Percentiles rank a stretch among this genome's conserved stretches.
These are phyloP conservation scores for Glycyrrhiza uralensis DNA, from an alignment of 306 rosid species.

Conservation along the genomic window DNA sequence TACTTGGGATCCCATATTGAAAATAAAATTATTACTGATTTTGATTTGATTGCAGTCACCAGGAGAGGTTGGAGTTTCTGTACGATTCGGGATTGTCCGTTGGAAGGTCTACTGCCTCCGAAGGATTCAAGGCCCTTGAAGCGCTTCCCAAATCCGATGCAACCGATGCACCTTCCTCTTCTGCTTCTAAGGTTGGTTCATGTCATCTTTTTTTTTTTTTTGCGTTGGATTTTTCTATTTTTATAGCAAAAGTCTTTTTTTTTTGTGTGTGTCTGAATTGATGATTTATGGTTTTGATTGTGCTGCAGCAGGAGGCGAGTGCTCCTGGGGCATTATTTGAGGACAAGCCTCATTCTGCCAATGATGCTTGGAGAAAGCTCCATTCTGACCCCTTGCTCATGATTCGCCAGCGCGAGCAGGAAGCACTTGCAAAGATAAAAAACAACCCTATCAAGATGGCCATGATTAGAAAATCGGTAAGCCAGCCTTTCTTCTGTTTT, in stretches of 20 bases:
- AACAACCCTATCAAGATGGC: conserved; percentile 97
- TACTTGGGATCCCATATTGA: background rate
- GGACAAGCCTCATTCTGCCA: conserved; percentile 90
- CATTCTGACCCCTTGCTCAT: conserved; percentile 94
- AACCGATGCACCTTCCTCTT: conserved; percentile 43
- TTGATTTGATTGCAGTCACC: conserved; percentile 47
- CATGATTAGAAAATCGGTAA: conserved; percentile 74
- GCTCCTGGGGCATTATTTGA: conserved; percentile 86
- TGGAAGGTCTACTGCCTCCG: conserved; percentile 58
- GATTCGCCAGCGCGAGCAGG: conserved; percentile 94
- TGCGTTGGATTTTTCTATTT: background rate
- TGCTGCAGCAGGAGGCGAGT: conserved; percentile 39
- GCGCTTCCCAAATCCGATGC: conserved; percentile 53
- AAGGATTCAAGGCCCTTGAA: conserved; percentile 75
- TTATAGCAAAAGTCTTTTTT: background rate
- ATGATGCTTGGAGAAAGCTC: conserved; percentile 94
- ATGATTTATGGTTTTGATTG: background rate
- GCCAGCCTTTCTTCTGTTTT: conserved; percentile 33
- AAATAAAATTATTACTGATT: background rate
- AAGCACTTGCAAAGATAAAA: conserved; percentile 68
- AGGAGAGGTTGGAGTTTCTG: conserved; percentile 87
- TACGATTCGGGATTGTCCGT: conserved; percentile 91
- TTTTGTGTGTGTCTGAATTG: background rate
- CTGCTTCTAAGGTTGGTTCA: conserved; percentile 45
- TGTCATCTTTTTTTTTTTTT: background rate